phyloP scores from a whole-genome alignment of 768 basidiomycete genomes.

The Naganishia randhawae region DNA sequence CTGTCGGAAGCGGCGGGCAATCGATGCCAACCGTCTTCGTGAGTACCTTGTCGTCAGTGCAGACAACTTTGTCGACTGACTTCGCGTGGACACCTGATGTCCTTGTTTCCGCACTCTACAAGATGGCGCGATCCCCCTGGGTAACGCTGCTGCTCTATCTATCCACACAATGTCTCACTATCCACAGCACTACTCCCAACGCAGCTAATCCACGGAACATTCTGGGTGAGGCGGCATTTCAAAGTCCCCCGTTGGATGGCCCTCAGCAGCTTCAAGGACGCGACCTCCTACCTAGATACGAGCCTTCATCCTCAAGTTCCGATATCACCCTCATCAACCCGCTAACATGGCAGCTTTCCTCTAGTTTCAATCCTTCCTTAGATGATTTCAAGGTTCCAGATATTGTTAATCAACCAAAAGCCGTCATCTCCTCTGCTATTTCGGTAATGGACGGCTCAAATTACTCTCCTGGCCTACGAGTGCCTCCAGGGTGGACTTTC shows the following conservation, averaged over 20 bases:
- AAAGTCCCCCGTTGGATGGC: too few species aligned
- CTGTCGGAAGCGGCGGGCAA: not conserved
- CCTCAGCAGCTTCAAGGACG: not conserved
- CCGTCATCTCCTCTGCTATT: constrained; percentile 65
- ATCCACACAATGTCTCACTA: not conserved
- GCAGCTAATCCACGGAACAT: not conserved
- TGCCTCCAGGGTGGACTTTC: constrained; percentile 82
- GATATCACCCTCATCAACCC: constrained; percentile 13
- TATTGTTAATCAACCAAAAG: constrained; percentile 1
- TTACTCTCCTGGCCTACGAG: constrained; percentile 57
- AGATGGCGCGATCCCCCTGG: not conserved
- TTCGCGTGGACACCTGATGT: not conserved
- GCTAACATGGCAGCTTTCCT: constrained; percentile 16
- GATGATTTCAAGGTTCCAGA: not conserved
- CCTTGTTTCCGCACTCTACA: not conserved
- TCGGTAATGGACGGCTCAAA: constrained; percentile 58
- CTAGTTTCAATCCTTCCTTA: not conserved
- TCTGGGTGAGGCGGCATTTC: not conserved
- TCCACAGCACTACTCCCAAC: not conserved
- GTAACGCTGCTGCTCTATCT: not conserved
- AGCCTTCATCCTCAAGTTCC: not conserved
- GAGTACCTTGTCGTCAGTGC: too few species aligned
- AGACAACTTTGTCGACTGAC: too few species aligned
- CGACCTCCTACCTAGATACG: not conserved
- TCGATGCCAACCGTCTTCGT: too few species aligned